A percentile compares a stretch with the other conserved stretches of the same genome.
These are phyloP conservation scores for Ganoderma sinense DNA, from an alignment of 1,284 basidiomycete species.

Conservation along the genomic window DNA sequence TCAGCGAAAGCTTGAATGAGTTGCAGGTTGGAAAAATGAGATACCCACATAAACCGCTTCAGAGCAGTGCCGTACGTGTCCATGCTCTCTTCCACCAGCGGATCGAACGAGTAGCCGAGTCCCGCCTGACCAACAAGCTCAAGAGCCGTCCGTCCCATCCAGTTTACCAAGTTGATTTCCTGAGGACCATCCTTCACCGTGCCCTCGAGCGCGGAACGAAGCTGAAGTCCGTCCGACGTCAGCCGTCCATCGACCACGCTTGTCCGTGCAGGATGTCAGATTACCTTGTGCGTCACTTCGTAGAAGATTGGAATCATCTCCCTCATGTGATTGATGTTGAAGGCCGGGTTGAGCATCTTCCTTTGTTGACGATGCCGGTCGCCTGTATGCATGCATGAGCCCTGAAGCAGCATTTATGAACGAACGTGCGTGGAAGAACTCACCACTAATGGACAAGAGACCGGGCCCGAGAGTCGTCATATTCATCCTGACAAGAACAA, in stretches of 20 bases:
- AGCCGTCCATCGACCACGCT: no score
- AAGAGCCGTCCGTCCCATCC: conserved; percentile 32
- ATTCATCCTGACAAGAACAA: conserved; percentile 15
- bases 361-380: conserved; percentile 28
- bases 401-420: background rate
- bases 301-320: conserved; percentile 27
- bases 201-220: conserved; percentile 17
- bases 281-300: conserved; percentile 22
- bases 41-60: conserved; percentile 20
- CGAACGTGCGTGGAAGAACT: background rate
- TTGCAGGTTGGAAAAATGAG: background rate
- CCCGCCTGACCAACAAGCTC: conserved; percentile 33
- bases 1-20: background rate
- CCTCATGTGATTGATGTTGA: conserved; percentile 28
- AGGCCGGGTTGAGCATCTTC: conserved; percentile 29
- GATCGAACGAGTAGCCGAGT: conserved; percentile 32
- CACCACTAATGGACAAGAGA: conserved; percentile 19
- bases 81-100: conserved; percentile 17
- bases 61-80: conserved; percentile 19
- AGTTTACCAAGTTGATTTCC: conserved; percentile 29
- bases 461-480: conserved; percentile 22
- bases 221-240: background rate
- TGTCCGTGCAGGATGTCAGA: background rate
- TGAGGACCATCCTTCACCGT: conserved; percentile 1
- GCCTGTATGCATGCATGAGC: conserved; percentile 9